These are phyloP conservation scores for Metarhizium album DNA, from an alignment of 2,329 filamentous ascomycete species.

Conservation along the genomic window DNA sequence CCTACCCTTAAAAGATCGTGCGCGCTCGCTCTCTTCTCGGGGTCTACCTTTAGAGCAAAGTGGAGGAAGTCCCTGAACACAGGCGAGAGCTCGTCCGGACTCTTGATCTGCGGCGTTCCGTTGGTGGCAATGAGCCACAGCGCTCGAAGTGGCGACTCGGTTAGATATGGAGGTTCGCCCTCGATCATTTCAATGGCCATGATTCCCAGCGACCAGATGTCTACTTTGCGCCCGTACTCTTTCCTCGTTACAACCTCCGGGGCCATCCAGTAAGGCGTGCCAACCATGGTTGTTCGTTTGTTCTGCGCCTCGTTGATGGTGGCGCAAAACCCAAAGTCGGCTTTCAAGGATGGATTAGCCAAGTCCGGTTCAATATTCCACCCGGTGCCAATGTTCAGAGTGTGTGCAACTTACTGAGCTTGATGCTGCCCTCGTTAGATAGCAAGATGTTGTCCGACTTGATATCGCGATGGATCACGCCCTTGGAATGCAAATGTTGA, in stretches of 20 bases:
- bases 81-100: slow-evolving; percentile 69
- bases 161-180: slow-evolving; percentile 92
- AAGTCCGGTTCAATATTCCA: neutral
- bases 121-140: slow-evolving; percentile 96
- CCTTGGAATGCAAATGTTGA: slow-evolving; percentile 93
- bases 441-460: slow-evolving; percentile 97
- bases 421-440: slow-evolving; percentile 90
- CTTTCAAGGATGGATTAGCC: slow-evolving; percentile 34
- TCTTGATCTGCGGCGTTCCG: slow-evolving; percentile 89
- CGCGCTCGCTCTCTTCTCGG: slow-evolving; percentile 90
- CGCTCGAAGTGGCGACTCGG: slow-evolving; percentile 84
- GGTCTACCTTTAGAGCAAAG: slow-evolving; percentile 91
- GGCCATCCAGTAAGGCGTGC: slow-evolving; percentile 99
- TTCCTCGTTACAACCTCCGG: slow-evolving; percentile 95
- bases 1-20: slow-evolving; percentile 86
- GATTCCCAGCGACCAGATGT: slow-evolving; percentile 97
- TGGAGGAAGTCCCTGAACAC: slow-evolving; percentile 87
- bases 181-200: slow-evolving; percentile 99
- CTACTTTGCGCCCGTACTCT: slow-evolving; percentile 95
- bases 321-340: slow-evolving; percentile 97
- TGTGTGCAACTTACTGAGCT: slow-evolving; percentile 62
- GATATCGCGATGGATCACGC: slow-evolving; percentile 96
- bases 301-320: slow-evolving; percentile 96
- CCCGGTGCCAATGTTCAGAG: neutral
- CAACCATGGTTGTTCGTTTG: slow-evolving; percentile 98